A percentile compares a stretch with the other conserved stretches of the same genome.
Conservation (phyloP, 2,329 filamentous ascomycete species). For the Thielaviopsis euricoi region DNA sequence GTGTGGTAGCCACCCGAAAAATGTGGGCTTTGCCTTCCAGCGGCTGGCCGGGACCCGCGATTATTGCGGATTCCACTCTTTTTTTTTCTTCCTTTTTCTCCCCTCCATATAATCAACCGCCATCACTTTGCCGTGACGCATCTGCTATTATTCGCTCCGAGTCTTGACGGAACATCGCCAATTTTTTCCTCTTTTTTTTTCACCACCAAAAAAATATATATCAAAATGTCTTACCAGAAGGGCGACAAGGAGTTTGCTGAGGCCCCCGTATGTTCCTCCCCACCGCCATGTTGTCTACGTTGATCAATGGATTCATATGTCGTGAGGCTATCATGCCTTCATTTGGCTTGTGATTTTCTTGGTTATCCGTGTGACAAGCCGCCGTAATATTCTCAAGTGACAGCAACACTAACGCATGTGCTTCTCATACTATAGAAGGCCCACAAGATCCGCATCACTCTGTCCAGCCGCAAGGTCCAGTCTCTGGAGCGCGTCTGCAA, state of each 20-base stretch:
- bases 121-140: constrained; percentile 68
- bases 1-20: neutral
- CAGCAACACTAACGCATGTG: constrained; percentile 10
- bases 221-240: constrained; percentile 88
- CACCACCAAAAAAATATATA: constrained; percentile 19
- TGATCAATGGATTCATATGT: neutral
- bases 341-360: neutral
- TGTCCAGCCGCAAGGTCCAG: constrained; percentile 86
- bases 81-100: constrained; percentile 13
- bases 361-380: neutral
- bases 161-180: constrained; percentile 49
- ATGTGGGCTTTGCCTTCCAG: neutral
- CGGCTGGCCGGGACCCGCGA: neutral
- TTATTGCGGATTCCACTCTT: neutral
- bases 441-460: constrained; percentile 97
- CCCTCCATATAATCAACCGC: constrained; percentile 26
- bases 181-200: constrained; percentile 12
- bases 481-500: constrained; percentile 96
- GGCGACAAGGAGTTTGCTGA: constrained; percentile 86
- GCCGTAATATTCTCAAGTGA: neutral
- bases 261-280: constrained; percentile 49
- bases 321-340: neutral
- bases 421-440: constrained; percentile 47
- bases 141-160: constrained; percentile 41
- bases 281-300: neutral